These are phyloP conservation scores for Mucor racemosus DNA, from an alignment of 371 early-diverging fungal genomes.

Conservation along the genomic window DNA sequence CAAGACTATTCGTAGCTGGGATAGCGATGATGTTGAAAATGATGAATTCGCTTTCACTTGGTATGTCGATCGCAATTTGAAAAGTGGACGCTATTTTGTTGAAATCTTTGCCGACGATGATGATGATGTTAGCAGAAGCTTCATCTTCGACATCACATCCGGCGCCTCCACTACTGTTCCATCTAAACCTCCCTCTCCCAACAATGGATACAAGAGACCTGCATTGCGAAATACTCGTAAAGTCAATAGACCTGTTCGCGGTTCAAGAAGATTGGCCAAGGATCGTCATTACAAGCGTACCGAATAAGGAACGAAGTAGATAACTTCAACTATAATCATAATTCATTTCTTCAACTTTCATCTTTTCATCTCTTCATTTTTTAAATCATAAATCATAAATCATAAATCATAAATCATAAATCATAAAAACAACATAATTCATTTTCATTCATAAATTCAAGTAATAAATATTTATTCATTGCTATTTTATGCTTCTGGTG, in stretches of 20 bases:
- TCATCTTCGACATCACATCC: conserved; percentile 1
- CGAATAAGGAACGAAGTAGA: background rate
- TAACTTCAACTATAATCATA: background rate
- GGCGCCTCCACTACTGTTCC: background rate
- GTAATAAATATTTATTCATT: conserved; percentile 5
- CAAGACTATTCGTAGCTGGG: conserved; percentile 14
- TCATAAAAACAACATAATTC: background rate
- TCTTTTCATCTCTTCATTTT: background rate
- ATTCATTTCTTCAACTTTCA: background rate
- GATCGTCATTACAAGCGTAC: background rate
- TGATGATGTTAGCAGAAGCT: conserved; percentile 16
- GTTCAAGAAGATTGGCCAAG: background rate
- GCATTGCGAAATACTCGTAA: background rate
- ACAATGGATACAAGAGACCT: background rate
- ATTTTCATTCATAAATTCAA: conserved; percentile 1
- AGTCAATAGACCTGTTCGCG: background rate
- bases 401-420: background rate
- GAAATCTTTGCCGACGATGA: conserved; percentile 21
- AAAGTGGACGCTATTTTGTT: conserved; percentile 21
- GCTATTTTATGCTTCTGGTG: no score
- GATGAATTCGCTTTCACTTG: conserved; percentile 21
- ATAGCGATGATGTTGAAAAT: conserved; percentile 4
- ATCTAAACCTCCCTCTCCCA: background rate
- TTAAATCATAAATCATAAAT: background rate
- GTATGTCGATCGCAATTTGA: conserved; percentile 13